Percentiles rank a stretch among this genome's conserved stretches.
These are phyloP conservation scores for Metschnikowia amazonensis DNA, from an alignment of 805 yeast species.

Conservation along the genomic window DNA sequence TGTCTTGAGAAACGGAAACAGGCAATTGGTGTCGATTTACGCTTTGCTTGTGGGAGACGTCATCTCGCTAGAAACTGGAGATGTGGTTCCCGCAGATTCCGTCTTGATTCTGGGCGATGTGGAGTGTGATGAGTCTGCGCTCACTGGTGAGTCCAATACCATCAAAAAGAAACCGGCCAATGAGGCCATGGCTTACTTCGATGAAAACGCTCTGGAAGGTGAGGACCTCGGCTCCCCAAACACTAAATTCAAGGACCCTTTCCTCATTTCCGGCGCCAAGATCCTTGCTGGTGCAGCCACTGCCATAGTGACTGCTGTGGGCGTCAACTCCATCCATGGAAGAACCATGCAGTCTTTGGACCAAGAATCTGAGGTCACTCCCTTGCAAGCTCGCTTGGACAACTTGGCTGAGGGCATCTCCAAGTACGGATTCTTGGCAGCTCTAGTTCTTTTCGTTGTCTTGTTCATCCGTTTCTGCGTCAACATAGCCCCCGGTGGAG, in stretches of 20 bases:
- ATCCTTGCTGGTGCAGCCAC: conserved; percentile 81
- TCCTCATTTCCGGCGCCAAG: conserved; percentile 88
- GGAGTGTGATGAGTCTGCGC: conserved; percentile 86
- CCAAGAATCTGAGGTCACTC: conserved; percentile 79
- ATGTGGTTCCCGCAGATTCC: conserved; percentile 86
- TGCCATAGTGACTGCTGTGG: conserved; percentile 87
- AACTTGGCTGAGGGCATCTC: conserved; percentile 89
- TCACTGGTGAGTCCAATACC: conserved; percentile 92
- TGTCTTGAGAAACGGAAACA: conserved; percentile 70
- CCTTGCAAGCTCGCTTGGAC: conserved; percentile 78
- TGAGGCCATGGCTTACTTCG: conserved; percentile 32
- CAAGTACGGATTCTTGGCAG: conserved; percentile 87
- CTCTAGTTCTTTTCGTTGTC: conserved; percentile 73
- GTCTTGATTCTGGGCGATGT: conserved; percentile 69
- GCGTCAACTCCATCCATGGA: conserved; percentile 85
- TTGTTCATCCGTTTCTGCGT: conserved; percentile 72
- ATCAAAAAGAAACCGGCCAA: conserved; percentile 63
- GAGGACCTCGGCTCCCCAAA: conserved; percentile 41
- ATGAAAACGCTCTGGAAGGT: conserved; percentile 22
- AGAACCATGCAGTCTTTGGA: conserved; percentile 79
- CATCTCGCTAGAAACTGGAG: conserved; percentile 84
- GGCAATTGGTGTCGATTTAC: conserved; percentile 63
- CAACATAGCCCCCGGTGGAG: conserved; percentile 51
- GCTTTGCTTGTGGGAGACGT: conserved; percentile 86
- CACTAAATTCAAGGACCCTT: conserved; percentile 62